Evolutionary conservation across 768 basidiomycete genomes (phyloP), one percentile per base, ranked within the genome.

Genomic region (Amylocystis lapponica): DNA sequence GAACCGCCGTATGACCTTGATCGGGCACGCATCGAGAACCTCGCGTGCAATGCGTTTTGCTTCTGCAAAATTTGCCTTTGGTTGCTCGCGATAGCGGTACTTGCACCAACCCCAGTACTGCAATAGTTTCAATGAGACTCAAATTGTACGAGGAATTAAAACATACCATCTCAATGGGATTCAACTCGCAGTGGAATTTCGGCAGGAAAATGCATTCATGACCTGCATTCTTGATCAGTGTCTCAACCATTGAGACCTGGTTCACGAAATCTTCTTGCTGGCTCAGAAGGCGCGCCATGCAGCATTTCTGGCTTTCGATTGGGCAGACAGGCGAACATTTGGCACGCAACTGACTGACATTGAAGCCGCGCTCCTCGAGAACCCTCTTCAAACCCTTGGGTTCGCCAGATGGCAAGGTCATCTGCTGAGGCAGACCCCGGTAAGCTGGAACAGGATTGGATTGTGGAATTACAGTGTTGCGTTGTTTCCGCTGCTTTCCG

Each of bases 151-250:
- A 22, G 5, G 19, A 32, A 5, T 14, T 21, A 6, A 33, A 14
- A 47, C 63, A 41, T 45, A 62, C 64, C 64, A 70, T 67, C 54
- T 73, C 69, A 54, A 74, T 74, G 11, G 66, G 66, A 53, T 74
- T 73, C 3, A 72, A 56, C 51, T 74, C 65, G 51, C 69, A 71
- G 38, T 74, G 68, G 51, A 69, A 72, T 51, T 72, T 73, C 1
- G 66, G 67, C 3, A 67, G 50, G 49, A 74, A 71, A 25, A 71
- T 59, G 41, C 61, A 66, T 26, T 56, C 39, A 53, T 71, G 67
- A 5, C 69, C 64, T 3, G 54, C 45, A 12, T 42, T 45, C 32
- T 48, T 49, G 45, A 68, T 66, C 11, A 56, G 30, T 6, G 45
- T 56, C 49, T 70, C 60, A 10, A 66, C 50, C 54, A 60, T 52